Evolutionary conservation across 306 rosid genomes (phyloP).

Genomic region (Coriaria nepalensis): DNA sequence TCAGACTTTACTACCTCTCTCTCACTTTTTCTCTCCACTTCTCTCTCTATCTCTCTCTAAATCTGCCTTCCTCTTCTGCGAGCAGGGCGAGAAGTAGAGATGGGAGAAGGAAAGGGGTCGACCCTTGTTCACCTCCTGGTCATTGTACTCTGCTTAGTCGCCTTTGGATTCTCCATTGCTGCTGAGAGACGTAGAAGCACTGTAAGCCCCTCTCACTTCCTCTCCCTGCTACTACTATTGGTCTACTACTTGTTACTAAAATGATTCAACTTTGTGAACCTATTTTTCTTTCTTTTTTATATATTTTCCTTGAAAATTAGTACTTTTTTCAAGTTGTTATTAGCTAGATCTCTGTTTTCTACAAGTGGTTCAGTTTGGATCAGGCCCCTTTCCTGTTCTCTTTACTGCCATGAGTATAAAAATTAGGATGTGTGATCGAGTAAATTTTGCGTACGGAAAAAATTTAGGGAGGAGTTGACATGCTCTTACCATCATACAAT

Average conservation of each 20-base stretch:
- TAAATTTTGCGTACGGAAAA: no score
- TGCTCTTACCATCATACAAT: no score
- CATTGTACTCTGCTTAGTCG: constrained; percentile 56
- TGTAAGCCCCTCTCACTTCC: constrained; percentile 23
- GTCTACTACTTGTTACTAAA: not conserved
- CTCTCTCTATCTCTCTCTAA: constrained; percentile 1
- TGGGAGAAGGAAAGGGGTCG: constrained; percentile 86
- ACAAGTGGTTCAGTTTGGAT: no score
- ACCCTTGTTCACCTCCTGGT: constrained; percentile 66
- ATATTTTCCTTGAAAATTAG: not conserved
- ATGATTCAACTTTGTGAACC: not conserved
- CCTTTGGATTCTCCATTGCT: constrained; percentile 95
- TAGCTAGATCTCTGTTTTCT: no score
- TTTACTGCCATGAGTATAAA: no score
- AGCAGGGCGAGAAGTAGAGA: constrained; percentile 5
- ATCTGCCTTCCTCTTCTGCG: not conserved
- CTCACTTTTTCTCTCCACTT: not conserved
- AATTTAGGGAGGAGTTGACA: no score
- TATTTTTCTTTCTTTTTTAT: no score
- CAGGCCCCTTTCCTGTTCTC: no score
- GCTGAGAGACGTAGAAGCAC: constrained; percentile 85
- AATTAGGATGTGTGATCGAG: no score
- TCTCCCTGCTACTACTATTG: not conserved
- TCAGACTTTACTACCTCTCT: no score
- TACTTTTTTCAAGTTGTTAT: no score